Evolutionary conservation across 768 basidiomycete species (phyloP).

Genomic region (Termitomyces eurrhizus): DNA sequence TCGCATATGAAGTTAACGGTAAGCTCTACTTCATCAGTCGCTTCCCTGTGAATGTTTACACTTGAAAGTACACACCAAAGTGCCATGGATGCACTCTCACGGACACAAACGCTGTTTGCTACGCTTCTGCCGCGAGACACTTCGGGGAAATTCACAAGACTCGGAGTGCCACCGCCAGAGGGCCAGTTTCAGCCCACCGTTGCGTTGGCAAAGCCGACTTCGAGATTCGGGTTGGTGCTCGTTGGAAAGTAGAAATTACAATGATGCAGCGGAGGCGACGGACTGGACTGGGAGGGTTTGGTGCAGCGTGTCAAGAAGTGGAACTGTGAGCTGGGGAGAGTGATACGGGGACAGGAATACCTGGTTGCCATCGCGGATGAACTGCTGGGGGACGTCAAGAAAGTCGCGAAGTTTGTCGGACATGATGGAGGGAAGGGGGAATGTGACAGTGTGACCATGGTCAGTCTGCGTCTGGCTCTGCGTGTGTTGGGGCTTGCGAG

Average conservation of each 20-base stretch:
- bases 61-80: slow-evolving; percentile 21
- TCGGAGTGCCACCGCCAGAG: slow-evolving; percentile 48
- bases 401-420: slow-evolving; percentile 90
- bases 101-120: slow-evolving; percentile 61
- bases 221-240: slow-evolving; percentile 73
- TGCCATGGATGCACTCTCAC: slow-evolving; percentile 43
- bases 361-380: slow-evolving; percentile 90
- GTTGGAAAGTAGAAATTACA: slow-evolving; percentile 23
- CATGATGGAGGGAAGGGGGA: slow-evolving; percentile 45
- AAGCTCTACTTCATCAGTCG: slow-evolving; percentile 3
- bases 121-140: slow-evolving; percentile 49
- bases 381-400: slow-evolving; percentile 87
- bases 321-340: not conserved
- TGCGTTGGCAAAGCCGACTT: slow-evolving; percentile 64
- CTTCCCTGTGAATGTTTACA: not conserved
- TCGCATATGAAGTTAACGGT: slow-evolving; percentile 80
- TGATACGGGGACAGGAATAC: slow-evolving; percentile 36
- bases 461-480: not conserved
- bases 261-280: slow-evolving; percentile 7
- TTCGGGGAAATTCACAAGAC: slow-evolving; percentile 26
- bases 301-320: slow-evolving; percentile 97
- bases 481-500: slow-evolving; percentile 32
- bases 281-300: slow-evolving; percentile 95
- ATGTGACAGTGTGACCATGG: too few species aligned
- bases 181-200: slow-evolving; percentile 55